Conservation (phyloP, 2,329 filamentous ascomycete species). For the Alternaria sp. region DNA sequence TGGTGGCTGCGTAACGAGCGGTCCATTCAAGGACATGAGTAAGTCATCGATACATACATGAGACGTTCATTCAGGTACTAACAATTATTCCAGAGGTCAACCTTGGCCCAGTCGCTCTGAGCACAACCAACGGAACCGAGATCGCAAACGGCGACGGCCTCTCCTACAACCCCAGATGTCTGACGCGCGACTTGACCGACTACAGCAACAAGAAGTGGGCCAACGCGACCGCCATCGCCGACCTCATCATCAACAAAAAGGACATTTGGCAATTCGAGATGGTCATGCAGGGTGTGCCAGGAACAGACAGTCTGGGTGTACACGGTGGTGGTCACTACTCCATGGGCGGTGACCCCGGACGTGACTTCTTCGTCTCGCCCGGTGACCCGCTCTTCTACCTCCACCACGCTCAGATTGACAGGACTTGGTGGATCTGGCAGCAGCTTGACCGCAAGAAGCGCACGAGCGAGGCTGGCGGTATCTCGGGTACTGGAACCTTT, state of each 20-base stretch:
- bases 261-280: slow-evolving; percentile 39
- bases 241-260: slow-evolving; percentile 28
- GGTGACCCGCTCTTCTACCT: slow-evolving; percentile 53
- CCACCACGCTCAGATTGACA: slow-evolving; percentile 55
- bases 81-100: slow-evolving; percentile 13
- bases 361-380: slow-evolving; percentile 35
- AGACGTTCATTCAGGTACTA: not conserved
- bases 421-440: slow-evolving; percentile 50
- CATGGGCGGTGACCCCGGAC: slow-evolving; percentile 51
- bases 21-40: slow-evolving; percentile 57
- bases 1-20: slow-evolving; percentile 60
- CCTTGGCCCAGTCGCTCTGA: slow-evolving; percentile 21
- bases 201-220: slow-evolving; percentile 31
- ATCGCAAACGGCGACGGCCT: slow-evolving; percentile 36
- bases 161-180: slow-evolving; percentile 32
- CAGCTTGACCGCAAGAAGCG: slow-evolving; percentile 50
- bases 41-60: not conserved
- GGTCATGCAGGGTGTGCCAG: slow-evolving; percentile 39
- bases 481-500: slow-evolving; percentile 56
- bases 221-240: slow-evolving; percentile 29
- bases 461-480: slow-evolving; percentile 26
- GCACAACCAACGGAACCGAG: slow-evolving; percentile 19
- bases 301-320: slow-evolving; percentile 33
- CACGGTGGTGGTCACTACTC: slow-evolving; percentile 51
- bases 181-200: slow-evolving; percentile 33